These are phyloP conservation scores for Phytophthora parvispora DNA, from an alignment of 352 stramenopile species.

Conservation along the genomic window DNA sequence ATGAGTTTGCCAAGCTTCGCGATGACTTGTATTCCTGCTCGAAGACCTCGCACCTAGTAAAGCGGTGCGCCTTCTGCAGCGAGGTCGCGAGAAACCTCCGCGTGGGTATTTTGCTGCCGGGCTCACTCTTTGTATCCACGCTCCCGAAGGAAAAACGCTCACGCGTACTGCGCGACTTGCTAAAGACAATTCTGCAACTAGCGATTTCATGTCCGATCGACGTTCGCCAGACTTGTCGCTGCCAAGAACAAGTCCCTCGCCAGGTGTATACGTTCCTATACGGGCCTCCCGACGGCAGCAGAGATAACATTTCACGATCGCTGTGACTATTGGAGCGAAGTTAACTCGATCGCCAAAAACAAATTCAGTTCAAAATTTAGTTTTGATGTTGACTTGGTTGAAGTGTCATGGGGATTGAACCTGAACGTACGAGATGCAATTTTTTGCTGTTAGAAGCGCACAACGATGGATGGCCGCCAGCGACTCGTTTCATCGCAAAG, in stretches of 20 bases:
- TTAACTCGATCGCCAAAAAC: too few relatives aligned
- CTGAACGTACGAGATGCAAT: not conserved
- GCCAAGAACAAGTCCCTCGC: conserved; percentile 15
- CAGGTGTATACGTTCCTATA: not conserved
- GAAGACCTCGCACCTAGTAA: conserved; percentile 15
- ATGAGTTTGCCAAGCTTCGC: conserved; percentile 41
- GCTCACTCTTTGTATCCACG: not conserved
- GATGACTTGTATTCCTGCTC: conserved; percentile 30
- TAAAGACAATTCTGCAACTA: conserved; percentile 9
- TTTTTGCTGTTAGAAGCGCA: not conserved
- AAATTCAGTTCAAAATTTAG: too few relatives aligned
- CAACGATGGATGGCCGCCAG: not conserved
- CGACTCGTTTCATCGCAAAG: not conserved
- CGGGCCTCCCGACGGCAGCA: not conserved
- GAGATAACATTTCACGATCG: not conserved
- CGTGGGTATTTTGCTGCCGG: conserved; percentile 1
- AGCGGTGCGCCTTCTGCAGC: conserved; percentile 42
- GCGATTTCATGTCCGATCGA: not conserved
- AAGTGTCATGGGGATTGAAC: not conserved
- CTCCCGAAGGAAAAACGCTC: conserved; percentile 6
- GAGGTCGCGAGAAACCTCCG: conserved; percentile 36
- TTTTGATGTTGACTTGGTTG: not conserved
- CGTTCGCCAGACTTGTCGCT: conserved; percentile 3
- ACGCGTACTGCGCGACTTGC: conserved; percentile 14
- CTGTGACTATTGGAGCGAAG: not conserved